Evolutionary conservation across 495 filamentous ascomycete species (phyloP), one percentile per base, ranked within the genome.

Genomic region (Podospora conica): DNA sequence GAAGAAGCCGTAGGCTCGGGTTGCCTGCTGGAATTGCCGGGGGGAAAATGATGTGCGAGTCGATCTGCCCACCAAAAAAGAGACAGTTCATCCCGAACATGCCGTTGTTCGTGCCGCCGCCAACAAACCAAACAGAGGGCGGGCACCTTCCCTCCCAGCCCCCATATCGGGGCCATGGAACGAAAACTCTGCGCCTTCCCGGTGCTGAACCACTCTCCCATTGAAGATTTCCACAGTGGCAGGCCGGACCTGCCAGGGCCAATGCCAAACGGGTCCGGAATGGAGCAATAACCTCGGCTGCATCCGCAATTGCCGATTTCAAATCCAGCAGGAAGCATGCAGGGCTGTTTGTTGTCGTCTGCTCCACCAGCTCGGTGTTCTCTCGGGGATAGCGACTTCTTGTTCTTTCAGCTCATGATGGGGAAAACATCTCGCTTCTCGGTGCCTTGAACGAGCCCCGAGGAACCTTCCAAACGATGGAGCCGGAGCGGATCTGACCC

Each of bases 301-400:
- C 21, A 10, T 55, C 6, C n/a, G n/a, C 9, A 23, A 22, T 55
- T 21, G 21, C 22, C 20, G 7, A 23, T 9, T 10, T 22, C 1
- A 9, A 55, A 0, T 11, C 53, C 22, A 55, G 10, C n/a, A n/a
- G 23, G 10, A 55, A 55, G 54, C 18, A 54, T 54, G 11, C 53
- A 54, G 25, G 25, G 25, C 25, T 3, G 25, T 6, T 27, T 57
- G 21, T 24, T 11, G 21, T 11, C 40, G 23, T 23, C 33, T n/a
- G 18, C 40, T 53, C 20, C 25, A 28, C 61, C 61, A 56, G 18
- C 53, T 63, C 61, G 61, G 61, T 15, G 25, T 55, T 55, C 48
- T 28, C 61, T 63, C 61, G 61, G 59, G 15, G 1, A 20, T n/a
- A 12, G 27, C 15, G 3, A 23, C 1, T 27, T 24, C 24, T 20